Evolutionary conservation across 1,284 basidiomycete genomes (phyloP), one percentile per base, ranked within the genome.

Genomic region (Erythrobasidium hasegawianum): DNA sequence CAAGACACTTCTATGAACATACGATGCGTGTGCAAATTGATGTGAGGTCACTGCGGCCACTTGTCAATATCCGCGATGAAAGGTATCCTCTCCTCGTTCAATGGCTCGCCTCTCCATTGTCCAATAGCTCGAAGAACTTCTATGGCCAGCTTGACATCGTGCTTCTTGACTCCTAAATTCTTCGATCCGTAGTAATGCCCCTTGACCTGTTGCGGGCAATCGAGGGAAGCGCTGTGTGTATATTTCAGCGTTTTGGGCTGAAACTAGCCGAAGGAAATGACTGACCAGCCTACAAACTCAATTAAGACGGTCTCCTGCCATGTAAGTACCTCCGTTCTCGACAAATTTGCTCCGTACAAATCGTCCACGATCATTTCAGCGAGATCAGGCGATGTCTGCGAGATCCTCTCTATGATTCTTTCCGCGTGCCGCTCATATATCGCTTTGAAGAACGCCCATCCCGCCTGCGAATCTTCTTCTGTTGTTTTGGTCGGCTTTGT

Each of bases 361-460:
- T 58, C 62, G 38, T 65, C 62, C n/a, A 65, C 56, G 52, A 65
- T 65, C 62, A 65, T 65, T 29, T 65, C 62, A 16, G 62, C 62
- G 8, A 65, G 49, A 53, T 65, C 62, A 22, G 62, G 62, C n/a
- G 43, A 50, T 14, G 62, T 65, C 45, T 50, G 38, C 2, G 55
- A 55, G 13, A 65, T 65, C 33, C 56, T 49, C 14, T 65, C 49
- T 33, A 65, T 65, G 33, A 65, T 65, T 41, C 43, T 50, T 16
- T 65, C 62, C 9, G 62, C 62, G 47, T 65, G 62, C 24, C 54
- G 54, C 47, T 50, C 62, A 33, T 65, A 65, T 20, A 65, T 65
- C 22, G 62, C 62, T 58, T 65, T 58, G 29, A 65, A 65, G 38
- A 58, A 65, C 20, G 55, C 55, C 62, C 62, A 65, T 57, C 62